Evolutionary conservation across 805 yeast species (phyloP), one percentile per base, ranked within the genome.

Genomic region (Wickerhamiella domercqiae): DNA sequence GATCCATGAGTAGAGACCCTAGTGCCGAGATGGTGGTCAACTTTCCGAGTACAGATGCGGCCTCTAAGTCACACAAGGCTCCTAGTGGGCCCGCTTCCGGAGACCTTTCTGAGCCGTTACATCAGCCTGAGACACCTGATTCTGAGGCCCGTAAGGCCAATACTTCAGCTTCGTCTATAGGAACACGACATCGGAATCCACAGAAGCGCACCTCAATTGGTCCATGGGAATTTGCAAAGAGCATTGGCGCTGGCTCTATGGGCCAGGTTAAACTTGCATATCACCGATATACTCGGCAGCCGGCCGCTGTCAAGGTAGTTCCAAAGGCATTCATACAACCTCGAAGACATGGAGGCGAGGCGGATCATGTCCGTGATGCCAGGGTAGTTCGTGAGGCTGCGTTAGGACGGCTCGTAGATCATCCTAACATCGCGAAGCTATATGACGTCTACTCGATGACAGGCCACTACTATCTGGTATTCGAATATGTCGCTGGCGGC

Each of bases 231-330:
- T 86, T 87, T 49, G 68, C 81, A 40, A 83, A 83, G 58, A 84
- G 95, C 2, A 80, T 90, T 33, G 99, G 99, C 31, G 94, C 97
- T 2, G 98, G 99, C 3, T 83, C 95, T 0, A 90, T 90, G 98
- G 99, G 99, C 41, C 93, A 87, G 57, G 99, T 90, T 35, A 90
- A 90, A 60, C 65, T 90, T 29, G 97, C 97, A 1, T 76, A 73
- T 50, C 94, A 86, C 61, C 71, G 79, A 47, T 59, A 73, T 25
- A 82, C 95, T 1, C 55, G 55, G 34, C 72, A 70, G 42, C 86
- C 81, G 48, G 68, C 82, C 11, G 87, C 95, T 0, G 86, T 87
- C 20, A 87, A 87, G 56, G 86, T 87, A 39, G 90, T 87, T 28
- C 93, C 94, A 19, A 65, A 93, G 48, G 95, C 95, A 5, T 78